phyloP scores from a whole-genome alignment of 2,329 filamentous ascomycete genomes.

The Cladosporium sp. region DNA sequence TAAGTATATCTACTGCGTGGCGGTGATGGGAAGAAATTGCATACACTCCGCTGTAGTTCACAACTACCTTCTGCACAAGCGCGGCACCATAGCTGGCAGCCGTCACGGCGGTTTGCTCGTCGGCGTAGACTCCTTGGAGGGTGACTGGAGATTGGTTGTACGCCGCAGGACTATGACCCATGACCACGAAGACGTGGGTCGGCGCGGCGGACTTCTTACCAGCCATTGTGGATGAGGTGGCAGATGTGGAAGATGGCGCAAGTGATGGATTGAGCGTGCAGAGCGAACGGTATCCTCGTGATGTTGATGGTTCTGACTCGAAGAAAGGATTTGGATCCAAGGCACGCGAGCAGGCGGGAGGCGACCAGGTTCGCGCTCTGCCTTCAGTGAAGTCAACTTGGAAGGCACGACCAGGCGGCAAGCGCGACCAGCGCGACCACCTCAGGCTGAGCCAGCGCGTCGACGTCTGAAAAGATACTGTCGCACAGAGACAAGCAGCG shows the following conservation, averaged over 20 bases:
- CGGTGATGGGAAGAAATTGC: too few relatives aligned
- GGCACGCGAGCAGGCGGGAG: neutral
- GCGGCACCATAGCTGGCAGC: neutral
- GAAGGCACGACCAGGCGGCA: neutral
- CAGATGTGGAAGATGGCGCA: neutral
- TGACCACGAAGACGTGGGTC: neutral
- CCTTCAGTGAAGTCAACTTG: neutral
- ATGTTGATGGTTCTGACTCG: too few relatives aligned
- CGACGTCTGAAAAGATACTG: neutral
- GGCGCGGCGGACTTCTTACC: neutral
- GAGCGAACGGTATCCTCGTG: too few relatives aligned
- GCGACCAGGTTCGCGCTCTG: neutral
- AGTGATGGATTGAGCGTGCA: neutral
- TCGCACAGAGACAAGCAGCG: too few relatives aligned
- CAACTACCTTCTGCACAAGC: neutral
- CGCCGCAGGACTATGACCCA: neutral
- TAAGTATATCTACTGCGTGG: neutral
- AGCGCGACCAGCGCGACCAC: slow-evolving; percentile 2
- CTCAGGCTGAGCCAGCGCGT: neutral
- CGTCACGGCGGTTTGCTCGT: neutral
- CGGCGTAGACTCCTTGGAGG: neutral
- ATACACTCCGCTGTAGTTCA: neutral
- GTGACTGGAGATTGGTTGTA: neutral
- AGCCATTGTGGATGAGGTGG: neutral
- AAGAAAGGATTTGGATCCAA: too few relatives aligned